Evolutionary conservation across 2,329 filamentous ascomycete species (phyloP), one percentile per base, ranked within the genome.

Genomic region (Aspergillus aculeatinus): DNA sequence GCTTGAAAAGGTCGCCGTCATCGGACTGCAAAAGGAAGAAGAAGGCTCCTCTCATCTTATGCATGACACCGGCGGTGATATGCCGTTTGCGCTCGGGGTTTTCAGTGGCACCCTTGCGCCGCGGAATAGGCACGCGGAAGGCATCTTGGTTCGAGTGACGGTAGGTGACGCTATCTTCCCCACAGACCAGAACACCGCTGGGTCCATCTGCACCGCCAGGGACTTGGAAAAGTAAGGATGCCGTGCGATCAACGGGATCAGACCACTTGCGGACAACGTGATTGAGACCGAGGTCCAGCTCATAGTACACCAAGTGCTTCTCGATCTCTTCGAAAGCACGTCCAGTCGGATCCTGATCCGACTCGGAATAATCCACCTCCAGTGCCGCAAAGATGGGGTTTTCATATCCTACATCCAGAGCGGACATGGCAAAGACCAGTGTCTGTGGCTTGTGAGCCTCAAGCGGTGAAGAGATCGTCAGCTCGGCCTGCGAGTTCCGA

Each of bases 261-360:
- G 92, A 90, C 95, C 95, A 99, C 75, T 93, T 96, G 61, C 94
- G 88, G 21, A 99, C 92, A 42, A 99, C 95, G 64, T 99, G 95
- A 70, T 99, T 99, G 57, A 99, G 80, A 35, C 96, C 96, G 29
- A 99, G 84, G 71, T 99, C 95, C 23, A 99, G 87, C 78, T 98
- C 95, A 72, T 99, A 99, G 78, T 98, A 99, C 0, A 98, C 94
- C 29, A 99, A 81, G 67, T 91, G 87, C 61, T 96, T 98, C 75
- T 98, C 93, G 51, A 91, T 80, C 67, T 96, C 89, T 60, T 90
- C 83, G 66, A 88, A 87, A 1, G 92, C 92, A 72, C 90, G 85
- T 16, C 93, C 94, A 0, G 90, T 91, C 0, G 92, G 87, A 74
- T 99, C 96, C 75, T 95, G 90, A 71, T 99, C 96, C 3, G 88